A percentile compares a stretch with the other conserved stretches of the same genome.
Evolutionary conservation across 2,329 filamentous ascomycete species (phyloP).

Genomic region (Cladosporium colombiae): DNA sequence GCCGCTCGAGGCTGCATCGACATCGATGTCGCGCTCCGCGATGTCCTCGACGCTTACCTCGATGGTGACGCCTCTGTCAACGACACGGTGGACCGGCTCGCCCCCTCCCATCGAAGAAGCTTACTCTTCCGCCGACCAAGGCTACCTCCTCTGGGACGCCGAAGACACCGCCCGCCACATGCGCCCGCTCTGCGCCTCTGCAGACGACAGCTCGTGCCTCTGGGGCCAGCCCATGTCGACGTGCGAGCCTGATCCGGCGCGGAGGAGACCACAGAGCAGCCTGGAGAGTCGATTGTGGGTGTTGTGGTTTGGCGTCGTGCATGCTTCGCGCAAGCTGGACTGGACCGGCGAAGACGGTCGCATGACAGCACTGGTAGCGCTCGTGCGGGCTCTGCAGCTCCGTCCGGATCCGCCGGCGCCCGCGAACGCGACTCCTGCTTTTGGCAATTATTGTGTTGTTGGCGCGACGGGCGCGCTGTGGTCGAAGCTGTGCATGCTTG

Average conservation of each 20-base stretch:
- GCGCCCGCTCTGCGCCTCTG: background rate
- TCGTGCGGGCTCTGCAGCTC: background rate
- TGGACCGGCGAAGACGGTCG: background rate
- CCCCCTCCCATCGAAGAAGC: conserved; percentile 34
- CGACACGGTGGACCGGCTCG: conserved; percentile 23
- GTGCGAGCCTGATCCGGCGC: conserved; percentile 33
- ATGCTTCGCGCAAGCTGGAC: background rate
- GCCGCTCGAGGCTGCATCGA: conserved; percentile 36
- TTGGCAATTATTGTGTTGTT: background rate
- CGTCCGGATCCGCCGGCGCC: background rate
- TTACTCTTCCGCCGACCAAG: conserved; percentile 20
- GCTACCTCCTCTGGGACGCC: conserved; percentile 9
- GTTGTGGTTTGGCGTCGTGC: background rate
- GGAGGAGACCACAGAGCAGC: conserved; percentile 9
- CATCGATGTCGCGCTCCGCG: conserved; percentile 24
- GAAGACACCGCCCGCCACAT: conserved; percentile 8
- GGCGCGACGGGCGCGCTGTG: background rate
- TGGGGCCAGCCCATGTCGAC: conserved; percentile 19
- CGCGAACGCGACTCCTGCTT: background rate
- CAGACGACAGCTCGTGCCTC: background rate
- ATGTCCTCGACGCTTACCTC: background rate
- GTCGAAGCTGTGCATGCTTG: background rate
- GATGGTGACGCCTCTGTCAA: background rate
- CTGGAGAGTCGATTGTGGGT: background rate
- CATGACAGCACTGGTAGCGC: background rate